phyloP scores from a whole-genome alignment of 2,329 filamentous ascomycete genomes.

The Ceratocystis diversiconidia region DNA sequence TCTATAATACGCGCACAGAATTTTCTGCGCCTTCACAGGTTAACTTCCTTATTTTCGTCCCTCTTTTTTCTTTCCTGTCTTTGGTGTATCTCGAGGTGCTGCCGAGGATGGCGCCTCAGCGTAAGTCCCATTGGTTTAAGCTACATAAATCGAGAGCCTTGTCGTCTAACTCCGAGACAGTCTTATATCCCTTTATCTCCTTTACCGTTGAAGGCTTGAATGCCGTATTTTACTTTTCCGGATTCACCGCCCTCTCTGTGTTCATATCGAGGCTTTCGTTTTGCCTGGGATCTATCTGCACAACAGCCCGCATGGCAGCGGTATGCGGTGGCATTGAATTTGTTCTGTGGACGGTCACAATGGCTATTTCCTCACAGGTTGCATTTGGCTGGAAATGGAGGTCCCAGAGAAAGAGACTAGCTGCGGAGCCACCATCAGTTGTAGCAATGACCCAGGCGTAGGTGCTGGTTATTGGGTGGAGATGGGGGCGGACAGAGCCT shows the following conservation, averaged over 20 bases:
- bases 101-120: conserved; percentile 31
- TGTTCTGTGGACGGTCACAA: conserved; percentile 37
- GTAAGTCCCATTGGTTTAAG: conserved; percentile 23
- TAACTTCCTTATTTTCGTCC: conserved; percentile 43
- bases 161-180: conserved; percentile 21
- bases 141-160: conserved; percentile 4
- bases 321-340: conserved; percentile 41
- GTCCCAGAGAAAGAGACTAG: conserved; percentile 29
- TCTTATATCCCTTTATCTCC: conserved; percentile 35
- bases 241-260: conserved; percentile 43
- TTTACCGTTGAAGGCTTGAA: conserved; percentile 39
- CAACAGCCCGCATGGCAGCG: conserved; percentile 39
- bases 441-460: conserved; percentile 8
- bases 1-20: conserved; percentile 43
- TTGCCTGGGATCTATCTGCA: conserved; percentile 44
- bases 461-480: conserved; percentile 11
- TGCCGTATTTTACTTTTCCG: conserved; percentile 42
- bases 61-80: conserved; percentile 40
- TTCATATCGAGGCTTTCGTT: conserved; percentile 42
- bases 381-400: conserved; percentile 26
- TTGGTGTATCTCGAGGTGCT: conserved; percentile 39
- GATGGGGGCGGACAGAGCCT: conserved; percentile 19
- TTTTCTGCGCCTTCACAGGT: conserved; percentile 40
- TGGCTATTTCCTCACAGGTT: conserved; percentile 33
- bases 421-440: conserved; percentile 18